A percentile compares a stretch with the other conserved stretches of the same genome.
phyloP scores from a whole-genome alignment of 768 basidiomycete genomes.

The Tricholoma furcatifolium region DNA sequence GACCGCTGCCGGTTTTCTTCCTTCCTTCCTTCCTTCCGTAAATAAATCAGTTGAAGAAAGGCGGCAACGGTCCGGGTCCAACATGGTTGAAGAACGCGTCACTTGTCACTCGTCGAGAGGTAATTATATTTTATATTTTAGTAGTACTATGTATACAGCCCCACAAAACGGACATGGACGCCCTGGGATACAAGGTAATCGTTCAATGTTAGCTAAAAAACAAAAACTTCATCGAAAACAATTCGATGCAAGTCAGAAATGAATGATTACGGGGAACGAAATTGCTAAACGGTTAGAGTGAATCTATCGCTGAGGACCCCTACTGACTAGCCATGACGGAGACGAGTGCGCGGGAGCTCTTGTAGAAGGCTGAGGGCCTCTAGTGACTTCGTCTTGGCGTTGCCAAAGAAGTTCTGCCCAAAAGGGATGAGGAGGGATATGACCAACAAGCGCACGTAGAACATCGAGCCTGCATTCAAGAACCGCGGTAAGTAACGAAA shows the following conservation, averaged over 20 bases:
- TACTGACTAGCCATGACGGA: constrained; percentile 19
- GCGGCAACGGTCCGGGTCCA: too few relatives aligned
- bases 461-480: constrained; percentile 70
- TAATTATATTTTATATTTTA: too few relatives aligned
- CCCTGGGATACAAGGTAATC: constrained; percentile 4
- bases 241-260: neutral
- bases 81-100: too few relatives aligned
- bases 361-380: constrained; percentile 7
- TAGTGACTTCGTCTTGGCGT: constrained; percentile 54
- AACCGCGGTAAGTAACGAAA: neutral
- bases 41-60: too few relatives aligned
- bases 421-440: constrained; percentile 87
- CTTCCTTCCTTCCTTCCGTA: too few relatives aligned
- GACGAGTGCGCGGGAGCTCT: constrained; percentile 10
- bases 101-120: too few relatives aligned
- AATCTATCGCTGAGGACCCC: constrained; percentile 18
- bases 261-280: neutral
- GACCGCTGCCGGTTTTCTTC: too few relatives aligned
- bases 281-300: neutral
- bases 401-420: constrained; percentile 95
- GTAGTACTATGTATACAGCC: neutral
- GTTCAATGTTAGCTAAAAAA: neutral
- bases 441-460: constrained; percentile 79
- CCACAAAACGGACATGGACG: neutral
- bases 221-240: neutral